Base-by-base conservation (phyloP, 768 basidiomycete species). In the Tylopilus plumbeoviolaceoides region DNA sequence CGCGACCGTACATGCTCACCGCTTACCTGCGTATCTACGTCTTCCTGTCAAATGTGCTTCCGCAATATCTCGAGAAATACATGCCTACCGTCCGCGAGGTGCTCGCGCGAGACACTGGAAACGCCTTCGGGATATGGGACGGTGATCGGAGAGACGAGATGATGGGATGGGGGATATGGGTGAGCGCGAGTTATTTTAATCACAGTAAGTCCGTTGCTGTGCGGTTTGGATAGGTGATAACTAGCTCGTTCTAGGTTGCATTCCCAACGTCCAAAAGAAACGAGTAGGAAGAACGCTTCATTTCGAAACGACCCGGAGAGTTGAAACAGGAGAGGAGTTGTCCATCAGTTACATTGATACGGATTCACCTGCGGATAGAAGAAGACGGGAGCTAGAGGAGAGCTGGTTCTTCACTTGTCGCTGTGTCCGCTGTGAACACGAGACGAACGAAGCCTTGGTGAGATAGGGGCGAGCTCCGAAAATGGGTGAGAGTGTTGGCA, bases 41-140 rank as follows among this genome's bases (percentile, higher is more conserved):
- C 44, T 84, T 84, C 59, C 66, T 86, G 42, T 69, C 72, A 25
- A 69, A 73, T 38, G 62, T 72, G 36, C 62, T 77, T 27, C 53
- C 58, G 11, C 44, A 61, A 47, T 42, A 63, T 20, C 65, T 74
- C 14, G 55, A 52, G 43, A 59, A 60, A 48, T 79, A 73, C 47
- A 62, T 78, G 5, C 75, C 71, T 10, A 73, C 74, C 9, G 73
- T 81, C 30, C 78, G 84, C n/a, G 75, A 72, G 2, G 68, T 84
- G 10, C 68, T 86, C 17, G 75, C 75, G 15, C 76, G 84, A 12
- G 84, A 86, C 54, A 75, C 78, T 21, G 84, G 84, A 20, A 87
- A 87, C 56, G 76, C 81, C 8, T 87, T 87, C 54, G 85, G 85
- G 15, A 77, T 87, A 43, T 87, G 81, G 81, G 83, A 86, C 54